Conservation (phyloP, 2,329 filamentous ascomycete species). For the Sclerotinia spermophila region DNA sequence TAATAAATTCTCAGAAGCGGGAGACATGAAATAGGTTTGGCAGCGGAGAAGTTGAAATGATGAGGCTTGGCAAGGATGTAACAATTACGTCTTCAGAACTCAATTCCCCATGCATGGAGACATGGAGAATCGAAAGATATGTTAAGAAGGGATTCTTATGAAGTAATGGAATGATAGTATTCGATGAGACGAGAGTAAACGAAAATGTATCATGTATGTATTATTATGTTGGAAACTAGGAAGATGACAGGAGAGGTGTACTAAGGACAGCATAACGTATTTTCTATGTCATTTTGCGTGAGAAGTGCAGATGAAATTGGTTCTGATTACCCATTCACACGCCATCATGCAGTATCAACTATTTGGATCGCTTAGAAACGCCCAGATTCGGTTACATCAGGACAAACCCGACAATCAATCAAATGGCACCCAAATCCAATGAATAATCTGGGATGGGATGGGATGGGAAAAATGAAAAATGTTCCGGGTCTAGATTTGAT, state of each 20-base stretch:
- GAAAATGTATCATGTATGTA: neutral
- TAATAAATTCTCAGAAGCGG: neutral
- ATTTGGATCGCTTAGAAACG: neutral
- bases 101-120: no score
- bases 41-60: constrained; percentile 16
- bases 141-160: neutral
- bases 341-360: no score
- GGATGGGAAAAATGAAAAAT: no score
- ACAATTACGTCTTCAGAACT: constrained; percentile 17
- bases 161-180: constrained; percentile 16
- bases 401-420: neutral
- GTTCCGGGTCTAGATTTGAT: neutral
- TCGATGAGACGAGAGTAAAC: constrained; percentile 10
- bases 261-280: constrained; percentile 1
- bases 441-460: neutral
- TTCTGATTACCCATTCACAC: neutral
- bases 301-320: neutral
- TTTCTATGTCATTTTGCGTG: neutral
- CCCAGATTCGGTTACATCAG: neutral
- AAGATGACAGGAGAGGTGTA: neutral
- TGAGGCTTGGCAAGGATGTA: constrained; percentile 12
- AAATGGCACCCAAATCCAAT: neutral
- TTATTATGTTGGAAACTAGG: neutral
- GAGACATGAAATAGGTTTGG: neutral
- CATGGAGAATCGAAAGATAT: neutral